Evolutionary conservation across 164 flowering plant genomes (phyloP).

Genomic region (Umbellularia californica): DNA sequence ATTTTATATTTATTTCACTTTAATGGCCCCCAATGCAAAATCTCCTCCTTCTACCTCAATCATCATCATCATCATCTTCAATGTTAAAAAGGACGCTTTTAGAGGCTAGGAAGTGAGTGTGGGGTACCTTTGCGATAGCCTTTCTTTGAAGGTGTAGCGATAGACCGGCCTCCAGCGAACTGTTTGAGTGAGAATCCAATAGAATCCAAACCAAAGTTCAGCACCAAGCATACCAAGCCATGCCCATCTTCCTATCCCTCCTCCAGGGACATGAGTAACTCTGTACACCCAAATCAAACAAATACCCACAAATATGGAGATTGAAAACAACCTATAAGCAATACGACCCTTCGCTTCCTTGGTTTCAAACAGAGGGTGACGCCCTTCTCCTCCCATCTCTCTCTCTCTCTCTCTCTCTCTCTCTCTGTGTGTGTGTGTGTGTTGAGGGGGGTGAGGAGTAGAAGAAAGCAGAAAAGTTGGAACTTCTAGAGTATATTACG

Average conservation of each 20-base stretch:
- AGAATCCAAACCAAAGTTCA: constrained; percentile 37
- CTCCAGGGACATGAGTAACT: constrained; percentile 15
- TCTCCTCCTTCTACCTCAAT: too few relatives aligned
- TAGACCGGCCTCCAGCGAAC: constrained; percentile 27
- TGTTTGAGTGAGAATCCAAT: constrained; percentile 26
- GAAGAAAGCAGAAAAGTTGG: neutral
- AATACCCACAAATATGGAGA: constrained; percentile 20
- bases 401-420: constrained; percentile 1
- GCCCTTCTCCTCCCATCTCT: constrained; percentile 1
- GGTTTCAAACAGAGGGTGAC: constrained; percentile 25
- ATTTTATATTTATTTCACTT: too few relatives aligned
- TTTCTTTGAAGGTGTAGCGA: constrained; percentile 30
- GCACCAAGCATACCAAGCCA: constrained; percentile 32
- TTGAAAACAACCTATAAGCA: constrained; percentile 12
- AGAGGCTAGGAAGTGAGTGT: neutral
- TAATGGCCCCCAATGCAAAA: too few relatives aligned
- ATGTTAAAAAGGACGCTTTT: neutral
- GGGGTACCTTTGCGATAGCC: constrained; percentile 34
- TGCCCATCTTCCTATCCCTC: constrained; percentile 16
- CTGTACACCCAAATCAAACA: constrained; percentile 28
- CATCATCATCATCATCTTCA: neutral
- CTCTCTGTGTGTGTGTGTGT: neutral
- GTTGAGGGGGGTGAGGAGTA: neutral
- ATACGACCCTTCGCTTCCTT: constrained; percentile 16
- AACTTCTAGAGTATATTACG: neutral